Base-by-base conservation (phyloP, 228 moss, liverwort and hornwort species). In the Sphagnum magellanicum region DNA sequence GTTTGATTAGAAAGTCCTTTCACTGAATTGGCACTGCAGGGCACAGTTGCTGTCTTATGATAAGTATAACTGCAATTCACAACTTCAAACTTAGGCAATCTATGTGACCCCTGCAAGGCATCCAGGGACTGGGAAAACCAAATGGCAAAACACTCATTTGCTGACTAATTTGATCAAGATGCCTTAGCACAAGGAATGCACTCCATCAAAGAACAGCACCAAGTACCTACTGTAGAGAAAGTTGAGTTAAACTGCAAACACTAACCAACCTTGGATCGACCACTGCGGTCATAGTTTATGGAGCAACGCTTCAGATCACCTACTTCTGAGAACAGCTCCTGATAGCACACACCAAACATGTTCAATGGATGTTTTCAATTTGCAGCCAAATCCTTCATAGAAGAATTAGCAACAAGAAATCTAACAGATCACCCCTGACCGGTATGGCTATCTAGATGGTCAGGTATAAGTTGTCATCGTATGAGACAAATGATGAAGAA, bases 291-390 rank as follows among this genome's bases (percentile, higher is more conserved):
- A 63, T 92, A 92, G 77, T 98, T 87, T 61, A 98, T 87, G 48
- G 89, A 92, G 66, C 92, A 98, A 10, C 92, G 82, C 72, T 98
- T 98, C 68, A 98, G 67, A 68, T 98, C 98, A 63, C 98, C 98
- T 60, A 92, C 94, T 81, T 98, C 98, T 59, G 89, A 90, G 74
- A 98, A 98, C 1, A 94, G 81, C 75, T 93, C 97, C 97, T 93
- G 55, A 32, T 32, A 32, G 89, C 32, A 76, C 60, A 68, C 65
- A 73, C 32, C 48, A 65, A 13, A 72, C 50, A 13, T 5, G 13
- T 62, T 6, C 16, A 7, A 46, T 16, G 17, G 61, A 47, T 62
- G 15, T 62, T 7, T 47, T 46, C 47, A 8, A 17, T 49, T 64
- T 49, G 14, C 6, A 50, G 8, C 48, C 14, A 48, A 49, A 1